Conservation (phyloP, 2,329 filamentous ascomycete species). For the Claviceps sp. region DNA sequence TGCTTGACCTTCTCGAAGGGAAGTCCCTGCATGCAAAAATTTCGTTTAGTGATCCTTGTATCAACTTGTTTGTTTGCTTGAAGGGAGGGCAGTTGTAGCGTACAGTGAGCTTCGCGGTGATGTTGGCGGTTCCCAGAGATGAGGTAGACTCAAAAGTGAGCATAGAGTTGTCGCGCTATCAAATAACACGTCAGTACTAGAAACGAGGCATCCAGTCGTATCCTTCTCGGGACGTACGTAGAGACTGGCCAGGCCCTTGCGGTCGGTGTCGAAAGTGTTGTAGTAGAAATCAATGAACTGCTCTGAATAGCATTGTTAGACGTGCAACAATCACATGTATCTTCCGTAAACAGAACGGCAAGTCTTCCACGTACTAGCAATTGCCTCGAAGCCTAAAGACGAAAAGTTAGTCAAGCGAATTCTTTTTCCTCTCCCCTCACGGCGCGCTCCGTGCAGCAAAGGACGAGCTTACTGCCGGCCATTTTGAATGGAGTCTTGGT, state of each 20-base stretch:
- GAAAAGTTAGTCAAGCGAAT: constrained; percentile 10
- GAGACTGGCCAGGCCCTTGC: constrained; percentile 50
- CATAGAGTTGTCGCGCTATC: constrained; percentile 74
- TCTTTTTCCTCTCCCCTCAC: constrained; percentile 6
- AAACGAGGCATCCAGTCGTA: background rate
- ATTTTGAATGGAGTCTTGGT: constrained; percentile 15
- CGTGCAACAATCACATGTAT: background rate
- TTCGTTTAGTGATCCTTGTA: constrained; percentile 1
- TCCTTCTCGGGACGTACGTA: constrained; percentile 56
- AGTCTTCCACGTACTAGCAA: constrained; percentile 30
- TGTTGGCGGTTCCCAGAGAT: constrained; percentile 47
- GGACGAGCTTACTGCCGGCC: constrained; percentile 17
- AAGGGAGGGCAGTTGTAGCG: constrained; percentile 13
- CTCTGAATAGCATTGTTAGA: constrained; percentile 35
- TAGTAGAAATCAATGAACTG: constrained; percentile 90
- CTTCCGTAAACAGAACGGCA: background rate
- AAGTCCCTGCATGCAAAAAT: constrained; percentile 40
- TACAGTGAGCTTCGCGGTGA: constrained; percentile 74
- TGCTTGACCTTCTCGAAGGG: constrained; percentile 76
- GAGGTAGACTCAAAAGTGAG: constrained; percentile 76
- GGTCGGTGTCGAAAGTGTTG: constrained; percentile 66
- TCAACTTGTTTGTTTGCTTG: background rate
- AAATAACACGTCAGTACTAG: constrained; percentile 2
- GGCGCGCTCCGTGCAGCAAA: background rate
- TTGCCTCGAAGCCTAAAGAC: constrained; percentile 27